Evolutionary conservation across 345 rosid genomes (phyloP).

Genomic region (Citrus trifoliata): DNA sequence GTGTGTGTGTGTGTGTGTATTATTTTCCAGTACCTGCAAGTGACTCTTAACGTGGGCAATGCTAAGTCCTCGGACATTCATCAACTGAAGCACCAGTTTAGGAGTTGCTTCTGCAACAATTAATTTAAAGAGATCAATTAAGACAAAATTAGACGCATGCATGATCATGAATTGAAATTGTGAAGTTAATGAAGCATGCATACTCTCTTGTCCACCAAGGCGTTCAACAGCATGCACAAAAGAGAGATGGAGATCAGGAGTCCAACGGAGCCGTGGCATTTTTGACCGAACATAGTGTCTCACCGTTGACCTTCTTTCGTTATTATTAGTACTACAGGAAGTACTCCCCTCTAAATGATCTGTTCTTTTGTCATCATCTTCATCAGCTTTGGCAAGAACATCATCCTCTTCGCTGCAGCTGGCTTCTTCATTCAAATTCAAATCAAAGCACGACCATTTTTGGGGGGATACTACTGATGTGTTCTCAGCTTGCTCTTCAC

Average conservation of each 20-base stretch:
- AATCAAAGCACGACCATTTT: conserved; percentile 36
- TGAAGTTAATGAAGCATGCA: conserved; percentile 17
- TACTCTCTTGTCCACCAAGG: conserved; percentile 92
- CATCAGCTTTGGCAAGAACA: not conserved
- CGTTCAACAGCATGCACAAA: conserved; percentile 74
- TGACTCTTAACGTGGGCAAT: conserved; percentile 96
- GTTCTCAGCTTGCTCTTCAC: conserved; percentile 26
- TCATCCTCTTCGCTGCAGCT: conserved; percentile 18
- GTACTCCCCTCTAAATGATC: conserved; percentile 20
- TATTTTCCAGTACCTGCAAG: conserved; percentile 52
- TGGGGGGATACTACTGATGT: conserved; percentile 21
- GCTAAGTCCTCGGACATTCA: conserved; percentile 83
- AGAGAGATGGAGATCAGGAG: conserved; percentile 80
- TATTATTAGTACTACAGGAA: conserved; percentile 7
- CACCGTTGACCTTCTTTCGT: conserved; percentile 29
- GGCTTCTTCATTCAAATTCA: conserved; percentile 47
- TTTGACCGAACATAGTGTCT: conserved; percentile 79
- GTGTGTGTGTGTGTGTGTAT: not conserved
- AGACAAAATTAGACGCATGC: not conserved
- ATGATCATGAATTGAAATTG: not conserved
- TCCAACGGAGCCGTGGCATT: conserved; percentile 85
- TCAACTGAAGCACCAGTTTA: conserved; percentile 77
- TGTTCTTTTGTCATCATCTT: conserved; percentile 25
- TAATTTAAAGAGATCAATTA: not conserved
- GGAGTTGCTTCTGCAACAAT: conserved; percentile 73